A percentile compares a stretch with the other conserved stretches of the same genome.
Conservation (phyloP, 1,284 basidiomycete genomes). For the Heterobasidion annosum region DNA sequence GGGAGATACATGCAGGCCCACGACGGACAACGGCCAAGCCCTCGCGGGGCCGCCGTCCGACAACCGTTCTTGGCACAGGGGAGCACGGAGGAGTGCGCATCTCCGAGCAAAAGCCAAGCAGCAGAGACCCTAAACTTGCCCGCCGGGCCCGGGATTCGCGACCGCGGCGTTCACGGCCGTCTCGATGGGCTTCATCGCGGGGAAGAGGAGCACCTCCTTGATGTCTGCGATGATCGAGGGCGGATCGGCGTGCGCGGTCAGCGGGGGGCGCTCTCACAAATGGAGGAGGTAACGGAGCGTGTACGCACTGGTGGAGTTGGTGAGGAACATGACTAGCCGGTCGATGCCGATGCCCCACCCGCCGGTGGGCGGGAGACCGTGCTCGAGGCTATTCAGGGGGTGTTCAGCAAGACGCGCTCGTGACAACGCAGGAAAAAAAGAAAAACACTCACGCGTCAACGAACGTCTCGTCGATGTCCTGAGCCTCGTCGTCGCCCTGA, state of each 20-base stretch:
- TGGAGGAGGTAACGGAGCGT: not conserved
- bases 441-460: constrained; percentile 74
- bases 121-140: constrained; percentile 15
- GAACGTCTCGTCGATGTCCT: constrained; percentile 93
- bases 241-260: not conserved
- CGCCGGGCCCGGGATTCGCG: constrained; percentile 19
- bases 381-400: constrained; percentile 64
- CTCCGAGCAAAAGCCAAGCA: too few relatives aligned
- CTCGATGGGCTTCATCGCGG: constrained; percentile 81
- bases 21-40: too few relatives aligned
- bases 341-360: constrained; percentile 96
- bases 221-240: constrained; percentile 45
- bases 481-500: constrained; percentile 95
- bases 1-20: too few relatives aligned
- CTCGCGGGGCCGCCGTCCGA: too few relatives aligned
- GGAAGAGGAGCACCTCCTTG: constrained; percentile 87
- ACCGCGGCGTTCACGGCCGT: constrained; percentile 22
- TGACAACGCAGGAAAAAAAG: not conserved
- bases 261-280: constrained; percentile 12
- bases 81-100: too few relatives aligned
- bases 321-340: constrained; percentile 93
- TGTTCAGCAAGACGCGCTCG: not conserved
- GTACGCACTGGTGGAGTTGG: constrained; percentile 77
- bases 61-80: too few relatives aligned
- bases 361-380: constrained; percentile 95